Evolutionary conservation across 352 stramenopile species (phyloP), one percentile per base, ranked within the genome.

Genomic region (Phytophthora citricola): DNA sequence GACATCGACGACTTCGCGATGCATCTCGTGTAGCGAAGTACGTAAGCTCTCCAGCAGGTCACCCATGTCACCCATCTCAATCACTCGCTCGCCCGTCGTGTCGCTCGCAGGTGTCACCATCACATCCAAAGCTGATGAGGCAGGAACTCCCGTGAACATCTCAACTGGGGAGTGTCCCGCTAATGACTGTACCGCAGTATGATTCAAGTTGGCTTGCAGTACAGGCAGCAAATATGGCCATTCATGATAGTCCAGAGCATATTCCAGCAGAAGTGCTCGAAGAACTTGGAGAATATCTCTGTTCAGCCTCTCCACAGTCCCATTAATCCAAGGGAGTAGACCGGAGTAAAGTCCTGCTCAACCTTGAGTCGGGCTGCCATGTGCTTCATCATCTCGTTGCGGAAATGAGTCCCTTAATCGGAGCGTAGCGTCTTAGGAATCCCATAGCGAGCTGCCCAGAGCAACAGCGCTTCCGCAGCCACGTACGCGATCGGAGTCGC

Each of bases 401-500:
- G 43, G 10, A 51, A 51, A 38, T 51, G 26, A 10, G 24, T 38
- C 9, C 26, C 45, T 22, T 39, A 9, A 22, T 38, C 45, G 2
- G 24, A 51, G 17, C 36, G 11, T 4, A 51, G 26, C 24, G 26
- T 38, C 12, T 11, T 12, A 7, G 29, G 46, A 1, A 40, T 40
- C 7, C 39, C 26, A 41, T 50, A 59, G 11, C 39, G 4, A 11
- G 29, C 24, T n/a, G 20, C 47, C 54, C 54, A 62, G 20, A 47
- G n/a, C 8, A 39, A 20, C 31, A 54, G 15, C 29, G 54, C n/a
- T 14, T 62, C 54, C 20, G 54, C 32, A 7, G 43, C 54, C 3
- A 40, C 34, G 14, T 15, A 40, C 9, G 34, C 34, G 9, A 7
- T 8, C n/a, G n/a, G n/a, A n/a, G n/a, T n/a, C n/a, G n/a, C n/a